Evolutionary conservation across 1,284 basidiomycete species (phyloP), one percentile per base, ranked within the genome.

Genomic region (Pyrrhoderma lamaoense): DNA sequence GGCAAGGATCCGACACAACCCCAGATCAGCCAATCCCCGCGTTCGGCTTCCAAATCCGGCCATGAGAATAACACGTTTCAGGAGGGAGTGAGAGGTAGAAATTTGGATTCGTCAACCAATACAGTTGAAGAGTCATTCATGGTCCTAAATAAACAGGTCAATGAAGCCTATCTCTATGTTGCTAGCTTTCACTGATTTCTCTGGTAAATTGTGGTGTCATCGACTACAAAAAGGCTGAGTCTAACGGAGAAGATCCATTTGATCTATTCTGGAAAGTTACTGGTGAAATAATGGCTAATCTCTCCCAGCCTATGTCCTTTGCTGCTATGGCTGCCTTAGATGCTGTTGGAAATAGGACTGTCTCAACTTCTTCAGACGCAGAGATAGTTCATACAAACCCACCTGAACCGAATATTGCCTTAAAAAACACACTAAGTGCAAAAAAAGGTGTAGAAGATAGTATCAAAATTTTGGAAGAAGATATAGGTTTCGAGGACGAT

Each of bases 181-280:
- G 16, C 38, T 48, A n/a, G 21, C 57, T 27, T 51, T 51, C 27
- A 43, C 49, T 19, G 49, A 11, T 49, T 42, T 37, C 31, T 34
- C 53, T 40, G 43, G 3, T 1, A 13, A 50, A 13, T 46, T 36
- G 42, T 58, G 46, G 52, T 47, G 45, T 18, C 27, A 31, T 51
- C 36, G 25, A 42, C 18, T 22, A 39, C 34, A 43, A 35, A 56
- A 31, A 86, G 84, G 81, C 81, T 53, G 84, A 87, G 61, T 79
- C 83, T 11, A 79, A 82, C 4, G 87, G 89, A 61, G 81, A 55
- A 14, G 53, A 54, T 14, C 54, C 84, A 3, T 90, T 90, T 70
- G 88, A 89, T 62, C 77, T 87, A 57, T 90, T 89, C 60, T 90
- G 88, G 88, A 81, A 77, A 60, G 85, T 84, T 36, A 85, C 88